Conservation (phyloP, 169 alveolate species). For the Perkinsus chesapeaki region DNA sequence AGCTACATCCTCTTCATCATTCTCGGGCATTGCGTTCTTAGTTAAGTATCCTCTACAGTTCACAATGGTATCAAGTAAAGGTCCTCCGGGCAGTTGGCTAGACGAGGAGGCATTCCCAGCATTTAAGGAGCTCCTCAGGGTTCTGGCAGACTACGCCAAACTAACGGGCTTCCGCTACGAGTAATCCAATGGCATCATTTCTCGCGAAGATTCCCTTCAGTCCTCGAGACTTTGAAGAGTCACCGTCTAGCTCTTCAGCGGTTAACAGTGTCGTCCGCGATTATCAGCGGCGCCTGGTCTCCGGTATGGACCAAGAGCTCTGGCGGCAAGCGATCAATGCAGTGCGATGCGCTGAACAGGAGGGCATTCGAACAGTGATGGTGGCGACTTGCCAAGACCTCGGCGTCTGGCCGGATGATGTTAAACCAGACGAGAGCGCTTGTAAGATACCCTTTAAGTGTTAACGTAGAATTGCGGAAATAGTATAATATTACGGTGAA, state of each 20-base stretch:
- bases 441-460: too few relatives aligned
- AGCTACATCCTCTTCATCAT: not conserved
- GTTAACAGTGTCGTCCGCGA: not conserved
- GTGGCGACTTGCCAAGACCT: not conserved
- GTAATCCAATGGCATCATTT: not conserved
- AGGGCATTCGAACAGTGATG: not conserved
- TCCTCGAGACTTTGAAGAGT: not conserved
- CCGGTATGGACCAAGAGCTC: not conserved
- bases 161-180: not conserved
- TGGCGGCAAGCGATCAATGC: not conserved
- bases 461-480: too few relatives aligned
- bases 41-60: not conserved
- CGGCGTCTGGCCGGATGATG: not conserved
- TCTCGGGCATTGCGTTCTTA: not conserved
- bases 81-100: not conserved
- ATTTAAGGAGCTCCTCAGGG: not conserved
- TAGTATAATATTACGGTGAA: too few relatives aligned
- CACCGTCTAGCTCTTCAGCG: not conserved
- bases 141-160: not conserved
- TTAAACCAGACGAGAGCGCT: not conserved
- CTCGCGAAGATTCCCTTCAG: not conserved
- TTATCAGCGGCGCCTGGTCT: not conserved
- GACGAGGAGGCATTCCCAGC: not conserved
- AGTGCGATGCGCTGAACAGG: not conserved
- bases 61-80: not conserved